phyloP scores from a whole-genome alignment of 306 rosid genomes.

The Quercus variabilis region DNA sequence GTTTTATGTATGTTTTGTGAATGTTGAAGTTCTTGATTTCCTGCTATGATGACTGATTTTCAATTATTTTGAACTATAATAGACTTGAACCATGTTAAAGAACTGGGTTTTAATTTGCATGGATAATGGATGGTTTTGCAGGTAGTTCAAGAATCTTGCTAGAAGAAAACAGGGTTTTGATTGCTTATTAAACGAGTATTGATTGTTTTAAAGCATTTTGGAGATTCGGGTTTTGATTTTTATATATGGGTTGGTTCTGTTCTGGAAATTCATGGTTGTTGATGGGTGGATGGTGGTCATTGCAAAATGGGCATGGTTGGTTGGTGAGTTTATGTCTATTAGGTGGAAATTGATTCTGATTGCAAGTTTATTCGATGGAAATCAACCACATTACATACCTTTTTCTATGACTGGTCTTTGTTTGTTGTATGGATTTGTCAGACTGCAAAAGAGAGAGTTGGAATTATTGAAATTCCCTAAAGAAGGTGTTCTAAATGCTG shows the following conservation, averaged over 20 bases:
- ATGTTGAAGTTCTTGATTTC: not conserved
- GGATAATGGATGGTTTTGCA: not conserved
- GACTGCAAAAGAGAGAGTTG: not conserved
- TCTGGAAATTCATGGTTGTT: not conserved
- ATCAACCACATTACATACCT: not conserved
- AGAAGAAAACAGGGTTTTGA: not conserved
- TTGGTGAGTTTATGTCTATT: not conserved
- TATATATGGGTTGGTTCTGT: not conserved
- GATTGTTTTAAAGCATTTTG: not conserved
- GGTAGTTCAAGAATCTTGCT: not conserved
- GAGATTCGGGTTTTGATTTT: not conserved
- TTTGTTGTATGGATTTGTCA: not conserved
- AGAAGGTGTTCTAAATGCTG: not conserved
- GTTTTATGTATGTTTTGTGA: not conserved
- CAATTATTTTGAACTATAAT: not conserved
- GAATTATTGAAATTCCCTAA: not conserved
- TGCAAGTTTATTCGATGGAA: not conserved
- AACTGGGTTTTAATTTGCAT: not conserved
- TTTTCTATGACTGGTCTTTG: not conserved
- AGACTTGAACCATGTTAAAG: not conserved
- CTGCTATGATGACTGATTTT: not conserved
- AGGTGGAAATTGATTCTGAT: not conserved
- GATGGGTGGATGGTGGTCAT: not conserved
- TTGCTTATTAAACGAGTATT: not conserved
- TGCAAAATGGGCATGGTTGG: not conserved